Conservation (phyloP, 2,329 filamentous ascomycete genomes). For the Monosporascus sp. region DNA sequence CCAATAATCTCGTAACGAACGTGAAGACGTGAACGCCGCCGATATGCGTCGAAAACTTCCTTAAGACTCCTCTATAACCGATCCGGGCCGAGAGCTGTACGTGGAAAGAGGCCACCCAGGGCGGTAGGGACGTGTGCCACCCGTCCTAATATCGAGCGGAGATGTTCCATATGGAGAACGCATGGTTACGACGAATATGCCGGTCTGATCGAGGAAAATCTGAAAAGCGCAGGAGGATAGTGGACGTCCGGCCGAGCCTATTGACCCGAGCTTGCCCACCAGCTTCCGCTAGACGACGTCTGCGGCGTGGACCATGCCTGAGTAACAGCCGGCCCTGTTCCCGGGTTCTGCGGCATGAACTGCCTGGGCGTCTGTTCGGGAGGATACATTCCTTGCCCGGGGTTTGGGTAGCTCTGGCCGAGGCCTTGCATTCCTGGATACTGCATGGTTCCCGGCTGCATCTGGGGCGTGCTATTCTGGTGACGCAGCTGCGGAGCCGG, state of each 20-base stretch:
- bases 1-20: slow-evolving; percentile 10
- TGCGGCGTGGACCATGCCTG: slow-evolving; percentile 56
- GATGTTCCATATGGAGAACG: not conserved
- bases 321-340: slow-evolving; percentile 44
- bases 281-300: slow-evolving; percentile 52
- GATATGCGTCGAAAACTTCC: slow-evolving; percentile 4
- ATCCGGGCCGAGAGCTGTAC: slow-evolving; percentile 7
- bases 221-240: not conserved
- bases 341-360: slow-evolving; percentile 61
- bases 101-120: slow-evolving; percentile 3
- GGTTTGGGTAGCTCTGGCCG: slow-evolving; percentile 51
- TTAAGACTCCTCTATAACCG: slow-evolving; percentile 16
- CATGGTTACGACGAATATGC: not conserved
- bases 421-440: slow-evolving; percentile 60
- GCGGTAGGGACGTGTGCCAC: not conserved
- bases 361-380: slow-evolving; percentile 59
- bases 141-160: not conserved
- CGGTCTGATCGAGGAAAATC: not conserved
- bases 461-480: slow-evolving; percentile 46
- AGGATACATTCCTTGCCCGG: slow-evolving; percentile 53
- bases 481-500: slow-evolving; percentile 58
- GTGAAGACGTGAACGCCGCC: slow-evolving; percentile 5
- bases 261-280: slow-evolving; percentile 50
- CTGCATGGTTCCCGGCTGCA: slow-evolving; percentile 51
- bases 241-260: slow-evolving; percentile 8